Evolutionary conservation across 352 stramenopile species (phyloP).

Genomic region (Nothophytophthora sp.): DNA sequence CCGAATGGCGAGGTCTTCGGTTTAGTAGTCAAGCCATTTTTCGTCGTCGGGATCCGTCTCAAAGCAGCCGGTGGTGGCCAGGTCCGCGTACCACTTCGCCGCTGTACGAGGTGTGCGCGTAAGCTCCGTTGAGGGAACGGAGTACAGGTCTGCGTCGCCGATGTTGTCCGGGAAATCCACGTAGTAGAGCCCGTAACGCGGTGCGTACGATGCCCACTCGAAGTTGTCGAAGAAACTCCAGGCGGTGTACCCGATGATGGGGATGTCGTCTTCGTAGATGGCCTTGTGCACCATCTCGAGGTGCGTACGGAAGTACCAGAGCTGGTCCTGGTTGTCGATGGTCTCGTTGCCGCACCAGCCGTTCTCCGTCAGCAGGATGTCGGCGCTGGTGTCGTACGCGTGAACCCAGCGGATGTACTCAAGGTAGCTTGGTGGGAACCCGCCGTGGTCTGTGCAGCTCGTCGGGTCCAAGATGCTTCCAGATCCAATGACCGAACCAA

Average conservation of each 20-base stretch:
- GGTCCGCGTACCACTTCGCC: constrained; percentile 33
- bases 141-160: constrained; percentile 21
- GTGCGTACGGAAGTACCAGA: constrained; percentile 33
- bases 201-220: constrained; percentile 35
- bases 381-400: constrained; percentile 25
- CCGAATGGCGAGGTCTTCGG: no score
- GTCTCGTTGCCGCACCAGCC: constrained; percentile 54
- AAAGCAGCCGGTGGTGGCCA: constrained; percentile 24
- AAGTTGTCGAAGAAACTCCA: constrained; percentile 46
- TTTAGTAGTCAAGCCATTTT: constrained; percentile 26
- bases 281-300: constrained; percentile 49
- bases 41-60: constrained; percentile 22
- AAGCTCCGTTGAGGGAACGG: constrained; percentile 23
- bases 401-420: constrained; percentile 41
- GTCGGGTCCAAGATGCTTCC: constrained; percentile 27
- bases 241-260: constrained; percentile 24
- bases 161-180: constrained; percentile 56
- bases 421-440: constrained; percentile 42
- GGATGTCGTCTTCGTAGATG: constrained; percentile 13
- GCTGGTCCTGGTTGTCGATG: constrained; percentile 49
- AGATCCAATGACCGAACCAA: constrained; percentile 25
- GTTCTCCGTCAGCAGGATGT: constrained; percentile 57
- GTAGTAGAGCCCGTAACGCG: constrained; percentile 61
- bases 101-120: constrained; percentile 42
- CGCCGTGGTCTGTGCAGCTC: constrained; percentile 32